These are phyloP conservation scores for Crucihimalaya himalaica DNA, from an alignment of 345 rosid genomes.

Conservation along the genomic window DNA sequence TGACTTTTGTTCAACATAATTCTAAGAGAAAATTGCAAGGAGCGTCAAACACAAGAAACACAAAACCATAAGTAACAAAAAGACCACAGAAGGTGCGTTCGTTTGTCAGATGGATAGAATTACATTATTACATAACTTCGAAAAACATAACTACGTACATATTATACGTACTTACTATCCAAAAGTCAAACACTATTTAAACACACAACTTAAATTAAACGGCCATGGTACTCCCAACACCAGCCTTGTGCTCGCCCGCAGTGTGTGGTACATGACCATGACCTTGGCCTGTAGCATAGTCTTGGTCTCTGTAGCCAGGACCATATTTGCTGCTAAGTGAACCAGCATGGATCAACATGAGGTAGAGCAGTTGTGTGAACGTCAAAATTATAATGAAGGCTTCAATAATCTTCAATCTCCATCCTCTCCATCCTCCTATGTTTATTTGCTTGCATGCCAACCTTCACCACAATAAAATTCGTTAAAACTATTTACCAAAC, in stretches of 20 bases:
- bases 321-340: constrained; percentile 68
- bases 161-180: neutral
- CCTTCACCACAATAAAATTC: constrained; percentile 34
- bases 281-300: constrained; percentile 45
- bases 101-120: constrained; percentile 14
- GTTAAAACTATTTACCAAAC: neutral
- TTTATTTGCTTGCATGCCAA: constrained; percentile 85
- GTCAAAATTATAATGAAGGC: constrained; percentile 74
- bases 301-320: constrained; percentile 73
- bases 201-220: constrained; percentile 4
- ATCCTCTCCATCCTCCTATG: constrained; percentile 85
- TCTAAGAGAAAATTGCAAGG: neutral
- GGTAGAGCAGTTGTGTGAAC: constrained; percentile 66
- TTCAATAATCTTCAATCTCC: constrained; percentile 72
- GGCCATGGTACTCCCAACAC: constrained; percentile 38
- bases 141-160: neutral
- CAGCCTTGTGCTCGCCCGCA: constrained; percentile 40
- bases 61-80: constrained; percentile 24
- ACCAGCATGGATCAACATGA: constrained; percentile 77
- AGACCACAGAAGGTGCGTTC: constrained; percentile 5
- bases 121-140: constrained; percentile 25
- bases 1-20: neutral
- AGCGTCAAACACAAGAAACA: neutral
- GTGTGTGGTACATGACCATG: constrained; percentile 37
- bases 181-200: neutral